phyloP scores from a whole-genome alignment of 164 flowering plant species.

The Magnolia officinalis region DNA sequence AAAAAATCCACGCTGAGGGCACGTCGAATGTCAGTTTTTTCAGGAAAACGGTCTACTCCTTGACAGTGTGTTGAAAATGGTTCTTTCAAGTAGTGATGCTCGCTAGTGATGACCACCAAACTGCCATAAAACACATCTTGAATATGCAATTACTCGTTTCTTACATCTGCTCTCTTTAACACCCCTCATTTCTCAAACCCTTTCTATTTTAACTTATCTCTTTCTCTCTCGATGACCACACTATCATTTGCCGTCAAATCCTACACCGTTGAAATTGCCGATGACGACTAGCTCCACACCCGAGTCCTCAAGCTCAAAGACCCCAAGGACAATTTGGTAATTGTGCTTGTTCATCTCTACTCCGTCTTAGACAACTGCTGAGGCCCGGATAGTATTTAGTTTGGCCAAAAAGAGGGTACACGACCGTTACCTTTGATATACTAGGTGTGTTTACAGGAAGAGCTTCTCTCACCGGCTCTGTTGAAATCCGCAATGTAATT shows the following conservation, averaged over 20 bases:
- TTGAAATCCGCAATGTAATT: slow-evolving; percentile 71
- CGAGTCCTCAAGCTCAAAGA: slow-evolving; percentile 51
- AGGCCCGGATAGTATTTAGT: slow-evolving; percentile 68
- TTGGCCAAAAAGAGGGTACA: slow-evolving; percentile 32
- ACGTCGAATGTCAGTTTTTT: no score
- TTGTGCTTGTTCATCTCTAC: slow-evolving; percentile 73
- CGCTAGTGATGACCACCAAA: no score
- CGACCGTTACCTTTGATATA: slow-evolving; percentile 71
- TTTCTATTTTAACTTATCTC: not conserved
- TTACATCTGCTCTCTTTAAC: no score
- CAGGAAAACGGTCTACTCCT: no score
- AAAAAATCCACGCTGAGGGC: no score
- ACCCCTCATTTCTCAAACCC: no score
- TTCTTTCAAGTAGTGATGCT: no score
- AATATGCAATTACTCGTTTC: no score
- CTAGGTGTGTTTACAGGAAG: slow-evolving; percentile 88
- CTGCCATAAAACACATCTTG: no score
- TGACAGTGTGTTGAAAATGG: no score
- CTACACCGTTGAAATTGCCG: slow-evolving; percentile 48
- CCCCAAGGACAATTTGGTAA: slow-evolving; percentile 31
- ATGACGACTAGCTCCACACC: slow-evolving; percentile 54
- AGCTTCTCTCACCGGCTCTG: slow-evolving; percentile 67
- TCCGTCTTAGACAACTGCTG: slow-evolving; percentile 81
- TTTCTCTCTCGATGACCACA: not conserved
- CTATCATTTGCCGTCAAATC: slow-evolving; percentile 34